Evolutionary conservation across 1,139 yeast genomes (phyloP).

Genomic region (Meyerozyma elateridarum): DNA sequence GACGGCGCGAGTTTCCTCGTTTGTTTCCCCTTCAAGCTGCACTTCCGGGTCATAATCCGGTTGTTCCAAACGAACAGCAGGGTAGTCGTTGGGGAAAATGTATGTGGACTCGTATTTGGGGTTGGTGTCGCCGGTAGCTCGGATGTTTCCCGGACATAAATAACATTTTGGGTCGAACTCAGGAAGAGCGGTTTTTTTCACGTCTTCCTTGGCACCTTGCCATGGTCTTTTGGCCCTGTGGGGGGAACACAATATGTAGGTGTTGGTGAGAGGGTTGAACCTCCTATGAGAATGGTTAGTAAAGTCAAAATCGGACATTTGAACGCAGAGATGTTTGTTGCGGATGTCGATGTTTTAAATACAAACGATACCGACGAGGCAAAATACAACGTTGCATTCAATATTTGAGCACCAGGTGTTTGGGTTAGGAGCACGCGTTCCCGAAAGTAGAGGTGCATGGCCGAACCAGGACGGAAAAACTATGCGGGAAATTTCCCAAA

Average conservation of each 20-base stretch:
- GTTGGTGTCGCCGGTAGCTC: constrained; percentile 63
- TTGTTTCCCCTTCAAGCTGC: constrained; percentile 11
- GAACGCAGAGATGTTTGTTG: constrained; percentile 17
- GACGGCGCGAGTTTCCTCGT: constrained; percentile 21
- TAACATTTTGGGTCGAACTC: constrained; percentile 63
- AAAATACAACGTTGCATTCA: constrained; percentile 17
- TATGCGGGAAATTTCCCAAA: too few species aligned
- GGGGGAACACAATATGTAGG: constrained; percentile 69
- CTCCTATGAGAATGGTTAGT: constrained; percentile 64
- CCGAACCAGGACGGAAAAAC: too few species aligned
- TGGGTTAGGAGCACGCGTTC: background rate
- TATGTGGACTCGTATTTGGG: constrained; percentile 57
- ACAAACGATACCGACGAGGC: background rate
- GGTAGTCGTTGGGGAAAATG: constrained; percentile 63
- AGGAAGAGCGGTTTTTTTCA: constrained; percentile 41
- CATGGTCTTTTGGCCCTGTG: constrained; percentile 78
- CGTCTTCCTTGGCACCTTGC: constrained; percentile 70
- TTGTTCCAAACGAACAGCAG: constrained; percentile 62
- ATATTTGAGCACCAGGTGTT: background rate
- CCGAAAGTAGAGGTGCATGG: background rate
- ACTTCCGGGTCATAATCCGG: constrained; percentile 36
- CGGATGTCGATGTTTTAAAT: constrained; percentile 17
- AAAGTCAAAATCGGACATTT: constrained; percentile 39
- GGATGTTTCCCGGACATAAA: constrained; percentile 66
- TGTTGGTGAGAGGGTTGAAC: constrained; percentile 58